phyloP scores from a whole-genome alignment of 2,329 filamentous ascomycete genomes.

The Zasmidium cellare region DNA sequence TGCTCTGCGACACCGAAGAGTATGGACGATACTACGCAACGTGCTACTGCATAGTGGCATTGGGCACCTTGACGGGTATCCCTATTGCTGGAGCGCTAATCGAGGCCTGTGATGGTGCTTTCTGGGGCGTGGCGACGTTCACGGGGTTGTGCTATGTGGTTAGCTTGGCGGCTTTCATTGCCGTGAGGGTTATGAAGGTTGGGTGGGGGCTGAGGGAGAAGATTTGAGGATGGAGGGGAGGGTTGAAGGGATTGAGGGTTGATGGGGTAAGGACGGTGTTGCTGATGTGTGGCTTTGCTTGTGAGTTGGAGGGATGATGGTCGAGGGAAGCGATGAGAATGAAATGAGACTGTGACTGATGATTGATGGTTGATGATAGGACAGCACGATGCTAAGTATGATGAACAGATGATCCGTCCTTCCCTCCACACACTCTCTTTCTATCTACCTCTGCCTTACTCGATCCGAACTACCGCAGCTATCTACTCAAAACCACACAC shows the following conservation, averaged over 20 bases:
- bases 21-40: conserved; percentile 44
- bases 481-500: no score
- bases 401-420: background rate
- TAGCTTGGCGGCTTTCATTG: conserved; percentile 26
- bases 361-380: background rate
- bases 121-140: conserved; percentile 30
- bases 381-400: background rate
- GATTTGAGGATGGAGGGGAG: conserved; percentile 14
- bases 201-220: conserved; percentile 37
- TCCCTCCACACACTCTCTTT: background rate
- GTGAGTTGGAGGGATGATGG: background rate
- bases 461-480: no score
- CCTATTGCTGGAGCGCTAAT: conserved; percentile 34
- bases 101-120: conserved; percentile 27
- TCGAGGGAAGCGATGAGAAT: background rate
- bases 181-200: conserved; percentile 40
- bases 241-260: background rate
- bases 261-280: background rate
- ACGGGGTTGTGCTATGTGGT: conserved; percentile 26
- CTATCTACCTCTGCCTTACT: no score
- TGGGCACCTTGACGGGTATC: conserved; percentile 32
- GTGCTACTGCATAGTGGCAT: conserved; percentile 31
- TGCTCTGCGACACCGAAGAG: conserved; percentile 44
- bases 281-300: background rate
- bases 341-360: no score